These are phyloP conservation scores for Epichloe gansuensis DNA, from an alignment of 2,329 filamentous ascomycete species.

Conservation along the genomic window DNA sequence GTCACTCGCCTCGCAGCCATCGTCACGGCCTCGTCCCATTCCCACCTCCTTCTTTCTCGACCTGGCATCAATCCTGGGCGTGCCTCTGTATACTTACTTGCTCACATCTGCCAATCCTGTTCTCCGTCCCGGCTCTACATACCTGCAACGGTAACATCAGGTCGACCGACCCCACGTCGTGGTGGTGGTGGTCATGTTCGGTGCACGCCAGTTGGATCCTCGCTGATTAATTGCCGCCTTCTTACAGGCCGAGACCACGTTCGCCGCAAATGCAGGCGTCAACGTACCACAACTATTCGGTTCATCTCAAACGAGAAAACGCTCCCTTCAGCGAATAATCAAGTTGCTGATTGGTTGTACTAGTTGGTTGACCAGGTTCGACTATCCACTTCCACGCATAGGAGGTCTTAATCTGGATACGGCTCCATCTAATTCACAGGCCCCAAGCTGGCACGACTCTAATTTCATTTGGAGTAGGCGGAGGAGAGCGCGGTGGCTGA, in stretches of 20 bases:
- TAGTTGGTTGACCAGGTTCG: background rate
- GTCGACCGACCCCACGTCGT: background rate
- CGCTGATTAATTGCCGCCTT: slow-evolving; percentile 25
- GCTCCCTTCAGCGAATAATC: slow-evolving; percentile 3
- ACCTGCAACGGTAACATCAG: background rate
- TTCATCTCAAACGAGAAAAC: background rate
- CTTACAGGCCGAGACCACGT: slow-evolving; percentile 17
- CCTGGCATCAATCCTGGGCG: background rate
- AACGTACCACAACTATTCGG: background rate
- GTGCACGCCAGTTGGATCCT: slow-evolving; percentile 4
- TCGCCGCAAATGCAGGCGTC: slow-evolving; percentile 3
- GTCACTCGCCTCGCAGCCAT: background rate
- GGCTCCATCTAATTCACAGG: background rate
- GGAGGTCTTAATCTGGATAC: background rate
- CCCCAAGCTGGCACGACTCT: background rate
- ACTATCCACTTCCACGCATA: background rate
- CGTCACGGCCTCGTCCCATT: background rate
- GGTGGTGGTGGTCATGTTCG: background rate
- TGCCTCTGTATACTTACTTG: background rate
- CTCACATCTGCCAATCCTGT: background rate
- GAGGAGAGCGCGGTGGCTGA: background rate
- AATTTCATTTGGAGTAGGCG: background rate
- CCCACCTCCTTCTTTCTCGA: background rate
- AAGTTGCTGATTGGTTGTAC: slow-evolving; percentile 6
- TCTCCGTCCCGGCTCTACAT: background rate